A percentile compares a stretch with the other conserved stretches of the same genome.
phyloP scores from a whole-genome alignment of 306 rosid species.

The Vigna hirtella region DNA sequence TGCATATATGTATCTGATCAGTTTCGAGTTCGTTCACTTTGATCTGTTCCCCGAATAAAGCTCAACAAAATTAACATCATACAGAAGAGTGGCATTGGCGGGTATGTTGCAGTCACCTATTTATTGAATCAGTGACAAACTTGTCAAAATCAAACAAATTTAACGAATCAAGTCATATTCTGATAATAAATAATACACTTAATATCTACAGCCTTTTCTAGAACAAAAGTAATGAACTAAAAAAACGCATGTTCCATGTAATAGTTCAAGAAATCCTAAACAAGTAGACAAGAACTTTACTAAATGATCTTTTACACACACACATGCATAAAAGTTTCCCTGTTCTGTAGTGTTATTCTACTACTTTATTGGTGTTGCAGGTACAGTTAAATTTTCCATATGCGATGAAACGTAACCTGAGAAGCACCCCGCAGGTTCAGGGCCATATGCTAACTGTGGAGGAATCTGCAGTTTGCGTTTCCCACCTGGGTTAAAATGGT shows the following conservation, averaged over 20 bases:
- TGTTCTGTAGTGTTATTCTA: no score
- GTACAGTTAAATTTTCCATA: neutral
- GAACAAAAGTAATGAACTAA: slow-evolving; percentile 24
- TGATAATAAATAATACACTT: neutral
- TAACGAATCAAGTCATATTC: slow-evolving; percentile 13
- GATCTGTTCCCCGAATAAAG: slow-evolving; percentile 79
- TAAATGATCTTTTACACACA: no score
- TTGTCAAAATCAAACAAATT: slow-evolving; percentile 44
- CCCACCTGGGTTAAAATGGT: slow-evolving; percentile 65
- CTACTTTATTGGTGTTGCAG: neutral
- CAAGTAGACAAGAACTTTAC: neutral
- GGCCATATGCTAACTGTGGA: slow-evolving; percentile 91
- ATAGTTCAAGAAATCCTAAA: neutral
- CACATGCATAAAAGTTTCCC: no score
- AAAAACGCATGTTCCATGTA: slow-evolving; percentile 27
- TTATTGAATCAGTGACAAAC: slow-evolving; percentile 29
- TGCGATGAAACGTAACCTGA: slow-evolving; percentile 63
- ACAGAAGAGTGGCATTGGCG: slow-evolving; percentile 87
- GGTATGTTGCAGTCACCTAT: slow-evolving; percentile 97
- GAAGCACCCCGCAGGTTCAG: slow-evolving; percentile 98
- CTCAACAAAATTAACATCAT: slow-evolving; percentile 77
- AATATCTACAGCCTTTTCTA: slow-evolving; percentile 6
- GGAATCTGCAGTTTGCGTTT: slow-evolving; percentile 87
- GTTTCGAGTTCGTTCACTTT: slow-evolving; percentile 52
- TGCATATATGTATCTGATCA: slow-evolving; percentile 33